Evolutionary conservation across 768 basidiomycete genomes (phyloP).

Genomic region (Lyophyllum semitale): DNA sequence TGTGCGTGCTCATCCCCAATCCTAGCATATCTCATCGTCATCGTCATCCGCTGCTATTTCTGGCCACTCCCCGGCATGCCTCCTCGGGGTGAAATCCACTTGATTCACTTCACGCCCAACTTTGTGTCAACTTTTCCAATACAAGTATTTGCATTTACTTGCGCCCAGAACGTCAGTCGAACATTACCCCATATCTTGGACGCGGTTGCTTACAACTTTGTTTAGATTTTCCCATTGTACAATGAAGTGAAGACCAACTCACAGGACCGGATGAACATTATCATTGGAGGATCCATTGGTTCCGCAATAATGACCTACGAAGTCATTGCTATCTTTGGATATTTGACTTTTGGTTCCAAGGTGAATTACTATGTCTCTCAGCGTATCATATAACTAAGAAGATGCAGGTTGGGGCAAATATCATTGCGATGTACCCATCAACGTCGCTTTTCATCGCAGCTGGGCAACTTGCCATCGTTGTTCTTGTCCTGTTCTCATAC

Average conservation of each 20-base stretch:
- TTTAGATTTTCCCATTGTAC: conserved; percentile 88
- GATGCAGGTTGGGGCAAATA: conserved; percentile 84
- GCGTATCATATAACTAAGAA: background rate
- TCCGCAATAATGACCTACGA: conserved; percentile 84
- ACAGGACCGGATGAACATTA: conserved; percentile 82
- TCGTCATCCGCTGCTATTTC: conserved; percentile 82
- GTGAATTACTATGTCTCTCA: conserved; percentile 36
- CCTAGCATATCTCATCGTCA: conserved; percentile 73
- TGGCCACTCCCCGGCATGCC: conserved; percentile 68
- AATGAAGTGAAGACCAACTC: conserved; percentile 86
- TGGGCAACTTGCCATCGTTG: conserved; percentile 90
- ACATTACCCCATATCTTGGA: background rate
- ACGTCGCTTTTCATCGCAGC: conserved; percentile 91
- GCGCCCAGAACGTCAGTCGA: conserved; percentile 81
- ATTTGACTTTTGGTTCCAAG: conserved; percentile 90
- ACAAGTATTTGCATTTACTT: conserved; percentile 91
- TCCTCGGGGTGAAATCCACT: conserved; percentile 63
- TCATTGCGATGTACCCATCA: conserved; percentile 92
- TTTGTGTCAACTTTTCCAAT: conserved; percentile 90
- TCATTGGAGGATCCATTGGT: conserved; percentile 88
- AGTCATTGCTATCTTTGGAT: conserved; percentile 85
- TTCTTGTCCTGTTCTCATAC: conserved; percentile 90
- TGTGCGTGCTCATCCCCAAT: background rate
- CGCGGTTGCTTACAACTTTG: conserved; percentile 5
- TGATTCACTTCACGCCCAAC: conserved; percentile 73